Base-by-base conservation (phyloP, 2,329 filamentous ascomycete species). In the Fusarium citri region DNA sequence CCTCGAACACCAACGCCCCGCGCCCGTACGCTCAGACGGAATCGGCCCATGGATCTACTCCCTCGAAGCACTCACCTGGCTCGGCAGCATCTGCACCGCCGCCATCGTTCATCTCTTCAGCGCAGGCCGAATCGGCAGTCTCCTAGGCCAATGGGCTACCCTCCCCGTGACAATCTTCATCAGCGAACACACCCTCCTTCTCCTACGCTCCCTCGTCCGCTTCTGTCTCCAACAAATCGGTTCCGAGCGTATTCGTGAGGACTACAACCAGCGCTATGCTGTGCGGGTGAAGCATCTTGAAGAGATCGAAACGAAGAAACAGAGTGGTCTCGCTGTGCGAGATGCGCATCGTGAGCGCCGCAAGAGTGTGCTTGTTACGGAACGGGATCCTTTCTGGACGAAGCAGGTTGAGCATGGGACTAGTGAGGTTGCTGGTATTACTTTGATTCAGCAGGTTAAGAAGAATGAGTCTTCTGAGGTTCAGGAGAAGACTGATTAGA, bases 91-190 rank as follows among this genome's bases (percentile, higher is more conserved):
- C 66, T 92, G 89, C 10, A 92, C 89, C 1, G 89, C 90, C 0
- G 90, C 92, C 0, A 86, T 94, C 26, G 89, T 92, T 5, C 92
- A 93, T 77, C 86, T 94, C 75, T 94, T 94, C 78, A 87, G 87
- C 66, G 72, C 66, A 28, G 87, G 89, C 60, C 83, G 86, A 53
- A 83, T 68, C 80, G 86, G 57, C 76, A 83, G 67, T 79, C 86
- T 91, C 1, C 18, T 64, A 9, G 65, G 56, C 66, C 86, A 84
- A 59, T 90, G 87, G 77, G 90, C 88, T 83, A 89, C 87, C 1
- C 82, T 94, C 1, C 85, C 93, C 12, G 83, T 94, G 25, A 87
- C 88, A 1, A 89, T 94, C 42, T 91, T 94, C 77, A 85, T 93
- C 76, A 88, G 89, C 59, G 92, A 94, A 76, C 92, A 94, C 75